phyloP scores from a whole-genome alignment of 176 grass and related monocot species.

The Oryza coarctata region DNA sequence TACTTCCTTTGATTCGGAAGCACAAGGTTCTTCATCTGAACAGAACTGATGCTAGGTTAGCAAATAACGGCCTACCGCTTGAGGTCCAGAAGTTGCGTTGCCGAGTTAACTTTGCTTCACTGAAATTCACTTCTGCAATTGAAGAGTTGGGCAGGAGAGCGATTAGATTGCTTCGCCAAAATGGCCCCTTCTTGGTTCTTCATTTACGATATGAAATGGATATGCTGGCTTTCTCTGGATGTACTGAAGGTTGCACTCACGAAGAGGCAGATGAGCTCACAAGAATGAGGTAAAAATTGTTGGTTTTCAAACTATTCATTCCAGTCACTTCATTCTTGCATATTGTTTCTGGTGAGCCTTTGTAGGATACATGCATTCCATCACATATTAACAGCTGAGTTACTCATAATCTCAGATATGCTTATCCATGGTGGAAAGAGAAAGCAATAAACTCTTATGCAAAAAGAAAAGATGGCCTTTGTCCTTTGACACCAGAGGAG shows the following conservation, averaged over 20 bases:
- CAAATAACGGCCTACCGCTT: constrained; percentile 69
- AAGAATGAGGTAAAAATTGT: constrained; percentile 58
- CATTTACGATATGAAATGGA: constrained; percentile 90
- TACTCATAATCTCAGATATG: constrained; percentile 49
- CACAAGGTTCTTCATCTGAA: constrained; percentile 60
- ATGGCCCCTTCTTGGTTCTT: constrained; percentile 72
- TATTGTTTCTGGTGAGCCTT: neutral
- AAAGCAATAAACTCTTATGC: constrained; percentile 64
- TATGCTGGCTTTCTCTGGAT: constrained; percentile 87
- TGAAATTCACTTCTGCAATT: constrained; percentile 70
- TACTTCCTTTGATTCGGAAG: constrained; percentile 69
- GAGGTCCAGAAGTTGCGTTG: constrained; percentile 67
- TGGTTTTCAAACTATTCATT: neutral
- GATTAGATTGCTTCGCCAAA: constrained; percentile 49
- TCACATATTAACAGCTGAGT: constrained; percentile 4
- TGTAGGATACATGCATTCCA: neutral
- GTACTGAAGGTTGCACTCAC: constrained; percentile 68
- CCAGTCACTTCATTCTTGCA: neutral
- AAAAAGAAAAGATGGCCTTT: constrained; percentile 72
- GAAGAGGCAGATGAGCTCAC: constrained; percentile 63
- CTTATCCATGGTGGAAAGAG: constrained; percentile 89
- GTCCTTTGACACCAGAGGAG: constrained; percentile 78
- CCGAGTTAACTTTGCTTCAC: constrained; percentile 58
- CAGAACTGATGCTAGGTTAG: constrained; percentile 72
- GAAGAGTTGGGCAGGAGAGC: constrained; percentile 57